Percentiles rank a stretch among this genome's conserved stretches.
phyloP scores from a whole-genome alignment of 2,329 filamentous ascomycete genomes.

The Mycosphaerella sp. region DNA sequence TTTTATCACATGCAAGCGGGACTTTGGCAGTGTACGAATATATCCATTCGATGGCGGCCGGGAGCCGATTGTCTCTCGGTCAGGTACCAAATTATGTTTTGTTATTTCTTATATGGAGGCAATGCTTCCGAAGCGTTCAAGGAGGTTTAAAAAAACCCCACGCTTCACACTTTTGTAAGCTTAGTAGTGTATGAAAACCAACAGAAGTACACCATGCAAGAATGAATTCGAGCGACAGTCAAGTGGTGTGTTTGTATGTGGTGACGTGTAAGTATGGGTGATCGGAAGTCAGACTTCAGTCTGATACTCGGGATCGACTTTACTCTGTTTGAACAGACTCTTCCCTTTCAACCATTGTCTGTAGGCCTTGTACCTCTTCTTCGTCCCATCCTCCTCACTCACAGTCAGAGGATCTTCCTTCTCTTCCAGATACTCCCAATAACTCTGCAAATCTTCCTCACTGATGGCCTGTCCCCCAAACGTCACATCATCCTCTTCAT shows the following conservation, averaged over 20 bases:
- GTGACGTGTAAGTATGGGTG: too few species aligned
- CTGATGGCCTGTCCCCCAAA: conserved; percentile 44
- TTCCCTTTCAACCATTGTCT: conserved; percentile 89
- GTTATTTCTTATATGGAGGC: too few species aligned
- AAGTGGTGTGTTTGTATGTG: too few species aligned
- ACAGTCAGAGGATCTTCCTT: conserved; percentile 80
- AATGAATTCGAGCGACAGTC: too few species aligned
- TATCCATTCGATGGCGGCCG: too few species aligned
- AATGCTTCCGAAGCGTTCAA: too few species aligned
- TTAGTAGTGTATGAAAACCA: too few species aligned
- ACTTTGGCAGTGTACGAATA: neutral
- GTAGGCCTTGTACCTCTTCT: conserved; percentile 97
- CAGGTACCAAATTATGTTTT: too few species aligned
- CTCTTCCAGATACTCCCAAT: conserved; percentile 71
- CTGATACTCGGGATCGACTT: conserved; percentile 46
- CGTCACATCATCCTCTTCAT: conserved; percentile 41
- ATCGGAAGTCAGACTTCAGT: neutral
- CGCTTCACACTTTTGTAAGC: too few species aligned
- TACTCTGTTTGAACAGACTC: conserved; percentile 85
- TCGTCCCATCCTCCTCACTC: conserved; percentile 74
- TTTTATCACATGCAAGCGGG: neutral
- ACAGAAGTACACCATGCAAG: too few species aligned
- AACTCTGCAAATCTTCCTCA: conserved; percentile 65
- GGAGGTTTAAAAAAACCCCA: too few species aligned
- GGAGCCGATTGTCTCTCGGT: too few species aligned